These are phyloP conservation scores for Ophiostoma australiae DNA, from an alignment of 2,329 filamentous ascomycete species.

Conservation along the genomic window DNA sequence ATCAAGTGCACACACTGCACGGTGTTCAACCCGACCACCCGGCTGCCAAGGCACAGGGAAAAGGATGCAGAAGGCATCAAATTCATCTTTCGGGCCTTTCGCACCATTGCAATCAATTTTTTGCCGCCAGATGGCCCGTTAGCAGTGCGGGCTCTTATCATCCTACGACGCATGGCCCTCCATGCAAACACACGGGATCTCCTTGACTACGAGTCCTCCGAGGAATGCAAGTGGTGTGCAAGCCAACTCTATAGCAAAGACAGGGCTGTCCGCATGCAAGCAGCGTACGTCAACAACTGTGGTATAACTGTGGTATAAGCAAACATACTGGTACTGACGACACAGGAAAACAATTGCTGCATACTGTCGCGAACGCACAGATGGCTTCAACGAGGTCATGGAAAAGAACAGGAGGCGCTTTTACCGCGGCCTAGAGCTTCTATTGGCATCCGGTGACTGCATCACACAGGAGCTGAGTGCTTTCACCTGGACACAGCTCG, in stretches of 20 bases:
- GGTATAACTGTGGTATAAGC: neutral
- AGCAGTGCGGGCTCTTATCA: constrained; percentile 21
- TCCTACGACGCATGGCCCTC: constrained; percentile 22
- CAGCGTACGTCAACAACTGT: constrained; percentile 21
- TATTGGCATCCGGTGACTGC: constrained; percentile 21
- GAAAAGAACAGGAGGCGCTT: constrained; percentile 24
- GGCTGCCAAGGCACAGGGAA: constrained; percentile 16
- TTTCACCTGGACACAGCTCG: constrained; percentile 26
- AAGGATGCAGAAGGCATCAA: constrained; percentile 12
- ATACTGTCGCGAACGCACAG: constrained; percentile 19
- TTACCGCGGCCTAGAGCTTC: constrained; percentile 21
- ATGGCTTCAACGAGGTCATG: neutral
- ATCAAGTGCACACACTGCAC: constrained; percentile 22
- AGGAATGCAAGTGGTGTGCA: constrained; percentile 24
- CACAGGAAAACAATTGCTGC: constrained; percentile 24
- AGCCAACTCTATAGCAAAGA: constrained; percentile 23
- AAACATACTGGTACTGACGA: neutral
- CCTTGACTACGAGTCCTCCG: constrained; percentile 25
- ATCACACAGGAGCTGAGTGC: constrained; percentile 25
- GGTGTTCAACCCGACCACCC: constrained; percentile 1
- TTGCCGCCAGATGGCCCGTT: constrained; percentile 21
- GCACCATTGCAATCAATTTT: neutral
- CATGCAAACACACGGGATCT: constrained; percentile 18
- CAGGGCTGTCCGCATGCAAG: constrained; percentile 25
- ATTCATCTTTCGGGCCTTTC: constrained; percentile 8